These are phyloP conservation scores for Talaromyces nanjingensis DNA, from an alignment of 495 filamentous ascomycete genomes.

Conservation along the genomic window DNA sequence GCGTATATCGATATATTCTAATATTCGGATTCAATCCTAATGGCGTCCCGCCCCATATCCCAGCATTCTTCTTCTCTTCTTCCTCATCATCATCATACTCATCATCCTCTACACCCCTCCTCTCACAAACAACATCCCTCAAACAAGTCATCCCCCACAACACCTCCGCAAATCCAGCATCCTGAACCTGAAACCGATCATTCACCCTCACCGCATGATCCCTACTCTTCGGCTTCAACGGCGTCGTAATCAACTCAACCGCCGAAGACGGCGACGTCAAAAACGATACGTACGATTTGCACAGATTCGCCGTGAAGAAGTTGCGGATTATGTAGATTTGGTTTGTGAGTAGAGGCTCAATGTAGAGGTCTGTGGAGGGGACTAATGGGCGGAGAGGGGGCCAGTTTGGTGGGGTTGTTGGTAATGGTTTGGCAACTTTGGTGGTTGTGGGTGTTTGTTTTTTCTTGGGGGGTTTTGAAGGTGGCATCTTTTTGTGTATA, in stretches of 20 bases:
- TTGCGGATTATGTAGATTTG: slow-evolving; percentile 74
- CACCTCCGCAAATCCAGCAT: slow-evolving; percentile 63
- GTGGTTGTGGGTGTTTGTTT: slow-evolving; percentile 1
- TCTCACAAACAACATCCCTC: slow-evolving; percentile 33
- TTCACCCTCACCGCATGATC: slow-evolving; percentile 85
- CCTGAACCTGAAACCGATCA: slow-evolving; percentile 81
- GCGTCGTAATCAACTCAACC: slow-evolving; percentile 73
- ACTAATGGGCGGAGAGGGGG: slow-evolving; percentile 67
- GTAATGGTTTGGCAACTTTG: slow-evolving; percentile 5
- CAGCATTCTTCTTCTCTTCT: slow-evolving; percentile 10
- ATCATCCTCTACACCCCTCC: slow-evolving; percentile 5
- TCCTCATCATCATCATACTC: slow-evolving; percentile 2
- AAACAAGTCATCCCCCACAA: slow-evolving; percentile 64
- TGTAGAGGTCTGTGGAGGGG: slow-evolving; percentile 56
- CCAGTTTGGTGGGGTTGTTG: slow-evolving; percentile 54
- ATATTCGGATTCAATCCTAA: slow-evolving; percentile 89
- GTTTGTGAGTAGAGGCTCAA: slow-evolving; percentile 48
- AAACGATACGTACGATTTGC: slow-evolving; percentile 74
- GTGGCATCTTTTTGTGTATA: slow-evolving; percentile 14
- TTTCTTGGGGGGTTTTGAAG: slow-evolving; percentile 13
- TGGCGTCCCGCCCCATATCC: slow-evolving; percentile 72
- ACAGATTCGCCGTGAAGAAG: slow-evolving; percentile 73
- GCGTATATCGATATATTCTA: slow-evolving; percentile 80
- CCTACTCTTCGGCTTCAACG: slow-evolving; percentile 66
- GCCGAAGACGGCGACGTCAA: slow-evolving; percentile 44